A percentile compares a stretch with the other conserved stretches of the same genome.
Evolutionary conservation across 2,329 filamentous ascomycete species (phyloP).

Genomic region (Exophiala phaeomuriformis): DNA sequence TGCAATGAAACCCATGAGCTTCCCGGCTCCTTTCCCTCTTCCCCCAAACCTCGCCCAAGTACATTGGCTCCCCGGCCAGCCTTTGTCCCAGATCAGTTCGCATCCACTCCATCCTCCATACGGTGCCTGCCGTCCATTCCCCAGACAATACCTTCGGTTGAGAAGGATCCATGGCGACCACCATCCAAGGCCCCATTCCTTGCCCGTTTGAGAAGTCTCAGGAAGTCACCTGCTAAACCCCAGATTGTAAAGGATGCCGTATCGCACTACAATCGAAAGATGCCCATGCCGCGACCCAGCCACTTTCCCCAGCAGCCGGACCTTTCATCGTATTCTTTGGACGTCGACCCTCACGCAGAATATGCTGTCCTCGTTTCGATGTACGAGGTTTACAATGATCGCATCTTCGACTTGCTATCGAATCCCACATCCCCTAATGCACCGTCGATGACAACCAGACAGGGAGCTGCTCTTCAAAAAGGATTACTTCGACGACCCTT

Average conservation of each 20-base stretch:
- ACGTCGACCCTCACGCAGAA: conserved; percentile 62
- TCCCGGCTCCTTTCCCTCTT: conserved; percentile 23
- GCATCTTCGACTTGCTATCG: conserved; percentile 87
- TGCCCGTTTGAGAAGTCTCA: conserved; percentile 25
- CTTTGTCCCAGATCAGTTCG: conserved; percentile 9
- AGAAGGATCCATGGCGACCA: conserved; percentile 19
- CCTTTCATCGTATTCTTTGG: conserved; percentile 61
- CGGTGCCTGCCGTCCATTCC: conserved; percentile 4
- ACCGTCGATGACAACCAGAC: conserved; percentile 34
- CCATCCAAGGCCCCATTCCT: conserved; percentile 32
- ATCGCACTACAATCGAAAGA: conserved; percentile 48
- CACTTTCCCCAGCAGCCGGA: conserved; percentile 66
- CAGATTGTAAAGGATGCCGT: conserved; percentile 46
- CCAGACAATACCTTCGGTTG: conserved; percentile 1
- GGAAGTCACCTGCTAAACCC: conserved; percentile 28
- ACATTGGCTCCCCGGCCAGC: neutral
- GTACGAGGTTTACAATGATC: conserved; percentile 99
- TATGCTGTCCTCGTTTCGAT: conserved; percentile 89
- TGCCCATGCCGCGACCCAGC: conserved; percentile 62
- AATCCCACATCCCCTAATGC: conserved; percentile 40
- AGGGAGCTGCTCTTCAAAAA: conserved; percentile 49
- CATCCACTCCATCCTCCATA: conserved; percentile 1
- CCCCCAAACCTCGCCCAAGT: neutral
- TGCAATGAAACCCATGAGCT: conserved; percentile 34
- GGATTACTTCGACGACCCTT: conserved; percentile 69